These are phyloP conservation scores for Escovopsis sp. DNA, from an alignment of 2,329 filamentous ascomycete genomes.

Conservation along the genomic window DNA sequence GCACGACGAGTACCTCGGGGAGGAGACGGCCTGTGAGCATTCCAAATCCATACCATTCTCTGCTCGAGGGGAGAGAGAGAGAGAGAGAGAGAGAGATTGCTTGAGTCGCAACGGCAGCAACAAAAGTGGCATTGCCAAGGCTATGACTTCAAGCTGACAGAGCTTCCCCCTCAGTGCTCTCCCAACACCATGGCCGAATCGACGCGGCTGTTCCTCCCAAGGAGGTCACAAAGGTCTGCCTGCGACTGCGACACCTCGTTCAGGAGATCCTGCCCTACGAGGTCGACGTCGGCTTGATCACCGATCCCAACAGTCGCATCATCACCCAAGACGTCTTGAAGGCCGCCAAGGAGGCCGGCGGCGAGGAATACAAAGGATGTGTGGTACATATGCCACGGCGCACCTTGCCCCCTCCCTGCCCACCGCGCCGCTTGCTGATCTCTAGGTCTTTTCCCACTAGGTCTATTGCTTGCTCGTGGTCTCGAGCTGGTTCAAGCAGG, in stretches of 20 bases:
- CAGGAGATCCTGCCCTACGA: slow-evolving; percentile 86
- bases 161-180: slow-evolving; percentile 40
- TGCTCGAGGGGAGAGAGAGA: too few relatives aligned
- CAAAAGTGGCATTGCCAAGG: not conserved
- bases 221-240: slow-evolving; percentile 77
- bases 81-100: too few relatives aligned
- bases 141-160: slow-evolving; percentile 1
- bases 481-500: slow-evolving; percentile 60
- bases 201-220: slow-evolving; percentile 56
- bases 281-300: slow-evolving; percentile 61
- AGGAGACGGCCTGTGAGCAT: slow-evolving; percentile 29
- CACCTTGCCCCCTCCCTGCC: not conserved
- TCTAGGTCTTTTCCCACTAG: slow-evolving; percentile 9
- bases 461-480: slow-evolving; percentile 66
- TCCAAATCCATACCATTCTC: not conserved
- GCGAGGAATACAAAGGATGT: slow-evolving; percentile 57
- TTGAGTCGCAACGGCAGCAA: too few relatives aligned
- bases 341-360: slow-evolving; percentile 71
- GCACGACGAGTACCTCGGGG: slow-evolving; percentile 26
- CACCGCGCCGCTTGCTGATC: not conserved
- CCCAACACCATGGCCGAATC: slow-evolving; percentile 42
- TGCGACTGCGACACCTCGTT: slow-evolving; percentile 81
- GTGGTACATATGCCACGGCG: slow-evolving; percentile 33
- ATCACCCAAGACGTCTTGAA: slow-evolving; percentile 68
- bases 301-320: slow-evolving; percentile 66